phyloP scores from a whole-genome alignment of 2,329 filamentous ascomycete species.

The Phialophora verrucosa region DNA sequence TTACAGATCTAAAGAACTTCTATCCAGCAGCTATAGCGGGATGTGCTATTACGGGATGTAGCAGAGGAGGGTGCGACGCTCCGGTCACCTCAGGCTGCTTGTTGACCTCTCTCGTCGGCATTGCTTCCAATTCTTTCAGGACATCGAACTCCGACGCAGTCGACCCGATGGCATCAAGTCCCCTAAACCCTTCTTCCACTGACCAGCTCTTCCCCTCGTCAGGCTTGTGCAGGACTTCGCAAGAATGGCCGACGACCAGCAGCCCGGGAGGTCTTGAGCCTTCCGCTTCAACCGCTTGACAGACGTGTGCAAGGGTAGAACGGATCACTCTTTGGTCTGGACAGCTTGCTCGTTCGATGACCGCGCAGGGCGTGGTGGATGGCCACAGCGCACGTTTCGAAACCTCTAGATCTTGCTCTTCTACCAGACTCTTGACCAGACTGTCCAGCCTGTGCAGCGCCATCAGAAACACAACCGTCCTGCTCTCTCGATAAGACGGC shows the following conservation, averaged over 20 bases:
- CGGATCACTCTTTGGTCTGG: conserved; percentile 92
- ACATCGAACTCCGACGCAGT: conserved; percentile 24
- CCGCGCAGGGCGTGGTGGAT: conserved; percentile 79
- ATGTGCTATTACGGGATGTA: conserved; percentile 1
- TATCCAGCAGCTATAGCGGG: not conserved
- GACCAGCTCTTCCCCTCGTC: conserved; percentile 71
- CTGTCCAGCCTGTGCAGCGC: conserved; percentile 81
- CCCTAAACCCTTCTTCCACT: conserved; percentile 85
- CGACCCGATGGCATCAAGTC: conserved; percentile 59
- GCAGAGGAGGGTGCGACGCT: not conserved
- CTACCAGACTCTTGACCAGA: conserved; percentile 72
- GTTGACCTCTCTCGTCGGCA: conserved; percentile 3
- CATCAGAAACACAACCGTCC: conserved; percentile 95
- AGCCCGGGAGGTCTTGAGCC: conserved; percentile 88
- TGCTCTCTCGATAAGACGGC: conserved; percentile 74
- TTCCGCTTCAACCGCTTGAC: conserved; percentile 81
- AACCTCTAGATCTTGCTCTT: conserved; percentile 37
- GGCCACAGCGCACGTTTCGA: conserved; percentile 64
- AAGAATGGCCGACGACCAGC: conserved; percentile 82
- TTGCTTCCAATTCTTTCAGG: conserved; percentile 29
- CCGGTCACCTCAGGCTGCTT: conserved; percentile 1
- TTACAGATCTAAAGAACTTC: not conserved
- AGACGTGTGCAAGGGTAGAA: conserved; percentile 80
- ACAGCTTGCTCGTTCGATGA: conserved; percentile 91
- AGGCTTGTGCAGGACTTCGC: conserved; percentile 72